Conservation (phyloP, 768 basidiomycete species). For the Lyophyllum semitale region DNA sequence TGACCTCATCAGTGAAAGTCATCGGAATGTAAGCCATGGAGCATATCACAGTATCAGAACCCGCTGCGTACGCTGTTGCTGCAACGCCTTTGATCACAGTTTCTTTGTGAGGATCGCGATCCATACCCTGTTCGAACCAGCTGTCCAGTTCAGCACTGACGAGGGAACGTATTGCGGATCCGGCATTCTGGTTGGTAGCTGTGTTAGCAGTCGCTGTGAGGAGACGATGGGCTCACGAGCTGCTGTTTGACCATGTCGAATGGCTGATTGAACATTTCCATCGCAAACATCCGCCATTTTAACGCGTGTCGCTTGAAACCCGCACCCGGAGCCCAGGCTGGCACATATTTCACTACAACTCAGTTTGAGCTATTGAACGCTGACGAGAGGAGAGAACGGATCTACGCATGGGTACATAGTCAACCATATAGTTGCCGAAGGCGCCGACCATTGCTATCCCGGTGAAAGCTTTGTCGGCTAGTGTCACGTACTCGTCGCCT, state of each 20-base stretch:
- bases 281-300: not conserved
- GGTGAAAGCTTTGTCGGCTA: too few relatives aligned
- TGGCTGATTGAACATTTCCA: not conserved
- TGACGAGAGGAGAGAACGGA: not conserved
- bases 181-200: not conserved
- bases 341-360: not conserved
- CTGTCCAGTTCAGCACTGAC: not conserved
- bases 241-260: not conserved
- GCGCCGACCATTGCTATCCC: too few relatives aligned
- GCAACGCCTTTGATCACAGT: too few relatives aligned
- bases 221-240: not conserved
- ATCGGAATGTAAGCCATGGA: too few relatives aligned
- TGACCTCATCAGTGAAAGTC: not conserved
- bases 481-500: too few relatives aligned
- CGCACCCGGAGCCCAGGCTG: not conserved
- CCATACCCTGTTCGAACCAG: too few relatives aligned
- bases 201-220: not conserved
- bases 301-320: not conserved
- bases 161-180: slow-evolving; percentile 12
- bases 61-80: too few relatives aligned
- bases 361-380: not conserved
- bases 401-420: slow-evolving; percentile 12
- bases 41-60: not conserved
- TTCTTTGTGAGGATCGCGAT: too few relatives aligned
- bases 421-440: slow-evolving; percentile 22